Evolutionary conservation across 208 protist species (phyloP), one percentile per base, ranked within the genome.

Genomic region (Trypanosomatidae sp.): DNA sequence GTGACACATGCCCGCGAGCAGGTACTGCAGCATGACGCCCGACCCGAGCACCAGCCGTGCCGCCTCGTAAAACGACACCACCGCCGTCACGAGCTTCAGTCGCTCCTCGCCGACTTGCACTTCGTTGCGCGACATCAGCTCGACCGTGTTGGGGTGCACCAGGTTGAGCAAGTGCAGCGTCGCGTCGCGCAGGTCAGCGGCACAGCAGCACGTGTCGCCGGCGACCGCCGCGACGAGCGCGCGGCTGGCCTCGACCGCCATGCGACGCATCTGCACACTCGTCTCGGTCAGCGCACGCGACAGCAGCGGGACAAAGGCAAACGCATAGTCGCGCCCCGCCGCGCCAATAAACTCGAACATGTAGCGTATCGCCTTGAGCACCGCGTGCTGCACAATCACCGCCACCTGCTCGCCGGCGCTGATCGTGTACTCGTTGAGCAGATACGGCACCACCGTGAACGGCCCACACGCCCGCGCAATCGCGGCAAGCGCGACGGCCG

Each of bases 121-220:
- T 51, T 88, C 72, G 42, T 82, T 84, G 37, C 70, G 96, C 1
- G 97, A 89, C 16, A 97, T 92, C 11, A 97, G 93, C 76, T 99
- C 98, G 48, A 99, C 98, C 38, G 99, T 97, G 70, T 99, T 99
- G 3, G 98, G 98, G 84, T 98, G 98, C 11, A 99, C 77, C 58
- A 94, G 97, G 66, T 99, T 99, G 28, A 99, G 76, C 10, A 99
- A 62, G 67, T 99, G 98, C 6, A 89, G 43, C 1, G 99, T 66
- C n/a, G 97, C 85, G 33, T 98, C 97, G 44, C 71, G 63, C 52
- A 84, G 85, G 28, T 76, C 74, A n/a, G n/a, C n/a, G n/a, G n/a
- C n/a, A n/a, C n/a, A n/a, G n/a, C n/a, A n/a, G n/a, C n/a, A n/a
- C 46, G 84, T 72, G 39, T 69, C 47, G 20, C 84, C 73, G 11